A percentile compares a stretch with the other conserved stretches of the same genome.
Evolutionary conservation across 257 asterid genomes (phyloP).

Genomic region (Gynochthodes officinalis): DNA sequence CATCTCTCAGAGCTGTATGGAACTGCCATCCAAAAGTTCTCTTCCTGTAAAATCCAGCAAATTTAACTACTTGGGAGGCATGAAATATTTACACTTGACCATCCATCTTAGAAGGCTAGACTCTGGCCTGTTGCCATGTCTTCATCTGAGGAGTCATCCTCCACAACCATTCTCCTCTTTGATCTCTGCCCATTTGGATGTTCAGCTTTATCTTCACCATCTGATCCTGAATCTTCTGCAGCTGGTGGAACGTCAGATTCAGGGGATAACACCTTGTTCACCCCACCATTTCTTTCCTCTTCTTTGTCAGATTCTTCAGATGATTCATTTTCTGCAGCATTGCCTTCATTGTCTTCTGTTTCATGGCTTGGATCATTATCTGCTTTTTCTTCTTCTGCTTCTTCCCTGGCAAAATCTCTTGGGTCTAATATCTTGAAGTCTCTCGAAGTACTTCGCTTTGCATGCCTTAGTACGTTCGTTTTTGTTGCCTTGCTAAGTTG

Average conservation of each 20-base stretch:
- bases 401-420: conserved; percentile 27
- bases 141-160: conserved; percentile 61
- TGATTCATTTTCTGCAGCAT: conserved; percentile 31
- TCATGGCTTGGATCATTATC: conserved; percentile 29
- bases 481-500: conserved; percentile 72
- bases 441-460: conserved; percentile 84
- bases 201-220: conserved; percentile 38
- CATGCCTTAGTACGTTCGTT: conserved; percentile 63
- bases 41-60: too few species aligned
- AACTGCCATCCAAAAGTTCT: too few species aligned
- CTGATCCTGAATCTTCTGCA: conserved; percentile 44
- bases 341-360: conserved; percentile 23
- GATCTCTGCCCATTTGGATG: conserved; percentile 44
- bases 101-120: conserved; percentile 11
- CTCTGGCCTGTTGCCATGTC: conserved; percentile 27
- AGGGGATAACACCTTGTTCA: conserved; percentile 16
- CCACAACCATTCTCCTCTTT: conserved; percentile 42
- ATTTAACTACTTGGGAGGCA: too few species aligned
- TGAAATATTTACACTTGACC: not conserved
- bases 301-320: conserved; percentile 34
- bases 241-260: conserved; percentile 31
- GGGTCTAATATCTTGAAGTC: conserved; percentile 72
- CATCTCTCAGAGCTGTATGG: too few species aligned
- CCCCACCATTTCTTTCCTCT: conserved; percentile 29
- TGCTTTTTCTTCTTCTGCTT: conserved; percentile 27